Base-by-base conservation (phyloP, 768 basidiomycete species). In the Lenzites betulinus region DNA sequence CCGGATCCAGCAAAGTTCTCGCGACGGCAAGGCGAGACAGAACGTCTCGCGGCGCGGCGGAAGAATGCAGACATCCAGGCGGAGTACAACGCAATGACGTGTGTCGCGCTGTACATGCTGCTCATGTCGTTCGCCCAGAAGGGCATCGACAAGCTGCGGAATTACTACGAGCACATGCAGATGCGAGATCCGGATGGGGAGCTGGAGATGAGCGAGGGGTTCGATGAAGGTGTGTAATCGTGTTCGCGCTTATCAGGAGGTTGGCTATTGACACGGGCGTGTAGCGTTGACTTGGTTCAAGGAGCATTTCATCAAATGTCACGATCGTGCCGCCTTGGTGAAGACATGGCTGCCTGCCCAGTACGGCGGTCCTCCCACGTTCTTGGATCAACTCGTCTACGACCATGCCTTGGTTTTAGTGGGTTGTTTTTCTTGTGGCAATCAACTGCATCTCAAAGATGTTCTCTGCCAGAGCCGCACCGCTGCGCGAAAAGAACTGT, bases 81-180 rank as follows among this genome's bases (percentile, higher is more conserved):
- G 16, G 92, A 92, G 68, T 87, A 85, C 66, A 88, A 89, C 64
- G 92, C 92, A 33, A 87, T 92, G 52, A 92, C 93, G 0, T 90
- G 89, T 62, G 87, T 95, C 28, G 89, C 93, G 39, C 81, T 95
- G 58, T 96, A 95, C 78, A 87, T 95, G 83, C 87, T 93, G 57
- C 79, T 94, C 41, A 91, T 98, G 86, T 84, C 87, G 2, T 98
- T 98, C 75, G 87, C 94, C 54, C 92, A 95, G 74, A 91, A 89
- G 74, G 97, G 95, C 28, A 95, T 97, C 60, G 87, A 94, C 70
- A 85, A 84, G 70, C 81, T 97, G 59, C 78, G 87, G 53, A 83
- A 86, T 52, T 84, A 87, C 71, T 88, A 93, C 70, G 90, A 92
- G 67, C 89, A 90, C 66, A 78, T 92, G 79, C 88, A 86, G 75